phyloP scores from a whole-genome alignment of 352 stramenopile genomes.

The Plasmopara viticola region DNA sequence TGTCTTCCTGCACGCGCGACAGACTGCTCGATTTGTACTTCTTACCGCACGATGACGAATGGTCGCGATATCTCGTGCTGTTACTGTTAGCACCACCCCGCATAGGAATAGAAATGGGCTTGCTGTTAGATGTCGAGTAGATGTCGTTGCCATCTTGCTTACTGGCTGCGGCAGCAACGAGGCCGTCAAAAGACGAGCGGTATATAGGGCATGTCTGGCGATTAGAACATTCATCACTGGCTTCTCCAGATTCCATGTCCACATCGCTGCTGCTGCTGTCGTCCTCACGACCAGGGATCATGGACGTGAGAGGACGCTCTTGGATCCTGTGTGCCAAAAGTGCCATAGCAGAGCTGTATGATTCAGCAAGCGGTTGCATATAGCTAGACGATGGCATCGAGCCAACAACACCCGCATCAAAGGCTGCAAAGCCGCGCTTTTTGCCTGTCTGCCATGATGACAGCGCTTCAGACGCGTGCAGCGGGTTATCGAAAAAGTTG shows the following conservation, averaged over 20 bases:
- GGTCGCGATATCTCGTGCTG: conserved; percentile 27
- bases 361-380: conserved; percentile 23
- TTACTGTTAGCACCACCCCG: conserved; percentile 20
- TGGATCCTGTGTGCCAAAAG: conserved; percentile 54
- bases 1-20: conserved; percentile 54
- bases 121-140: conserved; percentile 34
- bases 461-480: conserved; percentile 48
- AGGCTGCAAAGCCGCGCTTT: conserved; percentile 45
- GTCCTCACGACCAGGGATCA: conserved; percentile 44
- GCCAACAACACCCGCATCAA: conserved; percentile 29
- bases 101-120: conserved; percentile 62
- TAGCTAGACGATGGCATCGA: conserved; percentile 54
- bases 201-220: conserved; percentile 33
- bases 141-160: conserved; percentile 43
- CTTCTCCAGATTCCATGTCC: conserved; percentile 46
- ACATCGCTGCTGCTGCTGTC: conserved; percentile 48
- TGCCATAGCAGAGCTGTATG: conserved; percentile 26
- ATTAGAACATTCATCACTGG: conserved; percentile 40
- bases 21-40: conserved; percentile 46
- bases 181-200: conserved; percentile 58
- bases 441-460: conserved; percentile 45
- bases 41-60: conserved; percentile 29
- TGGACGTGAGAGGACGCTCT: conserved; percentile 57
- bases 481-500: conserved; percentile 47
- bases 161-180: conserved; percentile 51